These are phyloP conservation scores for Westerdykella aurantiaca DNA, from an alignment of 2,329 filamentous ascomycete species.

Conservation along the genomic window DNA sequence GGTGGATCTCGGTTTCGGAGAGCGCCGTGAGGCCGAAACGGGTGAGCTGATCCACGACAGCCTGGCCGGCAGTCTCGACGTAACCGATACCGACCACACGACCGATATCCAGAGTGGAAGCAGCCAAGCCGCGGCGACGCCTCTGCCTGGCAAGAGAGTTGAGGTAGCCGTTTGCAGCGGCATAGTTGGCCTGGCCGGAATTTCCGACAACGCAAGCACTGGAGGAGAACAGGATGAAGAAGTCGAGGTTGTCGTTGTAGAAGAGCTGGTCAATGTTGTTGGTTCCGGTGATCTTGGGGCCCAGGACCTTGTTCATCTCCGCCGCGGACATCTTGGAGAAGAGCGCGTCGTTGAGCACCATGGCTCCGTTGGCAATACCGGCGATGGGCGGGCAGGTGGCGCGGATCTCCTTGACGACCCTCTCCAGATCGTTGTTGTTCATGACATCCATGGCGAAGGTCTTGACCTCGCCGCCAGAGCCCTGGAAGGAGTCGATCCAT, in stretches of 20 bases:
- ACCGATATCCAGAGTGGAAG: conserved; percentile 37
- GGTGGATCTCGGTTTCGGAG: conserved; percentile 12
- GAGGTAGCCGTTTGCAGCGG: conserved; percentile 34
- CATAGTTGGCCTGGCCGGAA: conserved; percentile 13
- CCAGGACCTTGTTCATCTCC: background rate
- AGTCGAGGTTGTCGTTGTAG: conserved; percentile 10
- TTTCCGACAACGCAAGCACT: conserved; percentile 12
- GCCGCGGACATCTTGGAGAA: conserved; percentile 8
- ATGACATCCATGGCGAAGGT: conserved; percentile 1
- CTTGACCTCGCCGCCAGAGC: conserved; percentile 5
- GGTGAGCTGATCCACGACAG: background rate
- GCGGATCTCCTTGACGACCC: conserved; percentile 1
- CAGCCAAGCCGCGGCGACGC: conserved; percentile 34
- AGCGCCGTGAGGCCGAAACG: background rate
- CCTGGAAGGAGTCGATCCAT: conserved; percentile 4
- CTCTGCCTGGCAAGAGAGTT: conserved; percentile 34
- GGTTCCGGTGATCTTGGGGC: conserved; percentile 14
- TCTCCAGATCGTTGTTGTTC: conserved; percentile 2
- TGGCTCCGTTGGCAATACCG: conserved; percentile 14
- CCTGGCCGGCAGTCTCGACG: conserved; percentile 11
- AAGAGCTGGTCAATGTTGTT: conserved; percentile 11
- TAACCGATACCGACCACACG: conserved; percentile 42
- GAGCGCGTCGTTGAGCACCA: conserved; percentile 8
- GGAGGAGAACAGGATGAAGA: conserved; percentile 22
- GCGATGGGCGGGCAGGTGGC: conserved; percentile 11